Evolutionary conservation across 805 yeast genomes (phyloP).

Genomic region (Candida jianshihensis): DNA sequence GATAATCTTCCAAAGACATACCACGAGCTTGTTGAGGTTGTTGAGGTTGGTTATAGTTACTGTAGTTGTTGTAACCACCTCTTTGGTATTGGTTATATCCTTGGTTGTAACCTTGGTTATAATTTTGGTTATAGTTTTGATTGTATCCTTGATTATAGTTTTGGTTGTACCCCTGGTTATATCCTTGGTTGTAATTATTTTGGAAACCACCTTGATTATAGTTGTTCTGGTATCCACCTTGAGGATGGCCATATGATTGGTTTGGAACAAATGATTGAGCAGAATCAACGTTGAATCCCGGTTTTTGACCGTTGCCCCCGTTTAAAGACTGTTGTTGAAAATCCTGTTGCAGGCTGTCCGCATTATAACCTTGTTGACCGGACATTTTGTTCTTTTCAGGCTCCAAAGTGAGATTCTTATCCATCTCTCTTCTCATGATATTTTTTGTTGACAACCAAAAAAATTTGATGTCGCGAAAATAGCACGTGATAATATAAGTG

Average conservation of each 20-base stretch:
- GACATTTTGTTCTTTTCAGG: no score
- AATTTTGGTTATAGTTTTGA: constrained; percentile 5
- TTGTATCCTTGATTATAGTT: constrained; percentile 16
- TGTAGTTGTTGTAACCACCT: constrained; percentile 25
- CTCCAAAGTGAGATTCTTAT: no score
- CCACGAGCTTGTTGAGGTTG: constrained; percentile 34
- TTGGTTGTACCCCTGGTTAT: constrained; percentile 23
- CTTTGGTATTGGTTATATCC: constrained; percentile 9
- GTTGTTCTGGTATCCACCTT: constrained; percentile 34
- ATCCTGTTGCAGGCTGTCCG: constrained; percentile 25
- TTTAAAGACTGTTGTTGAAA: constrained; percentile 25
- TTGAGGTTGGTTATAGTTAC: constrained; percentile 14
- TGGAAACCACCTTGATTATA: constrained; percentile 27
- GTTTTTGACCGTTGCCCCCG: constrained; percentile 23
- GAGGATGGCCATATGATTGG: constrained; percentile 36
- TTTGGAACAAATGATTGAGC: constrained; percentile 44
- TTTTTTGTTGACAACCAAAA: no score
- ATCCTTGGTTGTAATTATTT: constrained; percentile 19
- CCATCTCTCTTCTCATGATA: no score
- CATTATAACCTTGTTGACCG: constrained; percentile 7
- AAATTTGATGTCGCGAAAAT: no score
- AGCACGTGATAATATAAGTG: neutral
- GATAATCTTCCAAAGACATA: constrained; percentile 79
- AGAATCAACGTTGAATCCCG: constrained; percentile 42
- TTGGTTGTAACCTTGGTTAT: constrained; percentile 13